Percentiles rank a stretch among this genome's conserved stretches.
Evolutionary conservation across 2,329 filamentous ascomycete genomes (phyloP).

Genomic region (Cladosporium velox): DNA sequence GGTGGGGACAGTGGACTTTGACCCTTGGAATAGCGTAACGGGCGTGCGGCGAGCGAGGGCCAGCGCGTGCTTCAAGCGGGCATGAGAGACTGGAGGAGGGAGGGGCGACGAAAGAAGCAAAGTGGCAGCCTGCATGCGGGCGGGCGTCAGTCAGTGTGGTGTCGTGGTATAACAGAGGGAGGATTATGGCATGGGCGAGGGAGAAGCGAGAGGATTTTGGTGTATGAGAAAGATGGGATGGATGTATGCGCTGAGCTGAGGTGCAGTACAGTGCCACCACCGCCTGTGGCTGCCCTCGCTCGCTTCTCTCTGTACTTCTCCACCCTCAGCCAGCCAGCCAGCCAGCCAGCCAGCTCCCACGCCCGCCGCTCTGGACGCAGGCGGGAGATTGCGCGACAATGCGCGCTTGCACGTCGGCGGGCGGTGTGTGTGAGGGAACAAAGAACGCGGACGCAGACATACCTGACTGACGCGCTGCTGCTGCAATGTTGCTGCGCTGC

Average conservation of each 20-base stretch:
- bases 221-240: background rate
- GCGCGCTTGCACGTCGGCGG: background rate
- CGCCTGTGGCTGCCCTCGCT: background rate
- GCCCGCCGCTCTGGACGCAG: background rate
- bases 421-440: constrained; percentile 13
- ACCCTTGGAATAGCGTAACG: constrained; percentile 20
- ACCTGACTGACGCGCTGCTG: constrained; percentile 7
- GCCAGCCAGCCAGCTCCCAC: too few relatives aligned
- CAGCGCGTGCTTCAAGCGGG: constrained; percentile 15
- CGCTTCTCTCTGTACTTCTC: background rate
- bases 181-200: too few relatives aligned
- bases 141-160: constrained; percentile 6
- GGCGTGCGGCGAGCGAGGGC: constrained; percentile 10
- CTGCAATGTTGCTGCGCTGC: background rate
- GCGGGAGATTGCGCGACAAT: constrained; percentile 12
- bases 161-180: background rate
- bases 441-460: constrained; percentile 12
- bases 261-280: too few relatives aligned
- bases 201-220: too few relatives aligned
- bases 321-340: background rate
- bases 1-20: constrained; percentile 6
- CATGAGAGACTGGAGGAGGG: constrained; percentile 11
- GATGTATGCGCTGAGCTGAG: background rate
- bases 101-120: constrained; percentile 1
- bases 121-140: constrained; percentile 11